phyloP scores from a whole-genome alignment of 805 yeast genomes.

The Ogataea wickerhamii region DNA sequence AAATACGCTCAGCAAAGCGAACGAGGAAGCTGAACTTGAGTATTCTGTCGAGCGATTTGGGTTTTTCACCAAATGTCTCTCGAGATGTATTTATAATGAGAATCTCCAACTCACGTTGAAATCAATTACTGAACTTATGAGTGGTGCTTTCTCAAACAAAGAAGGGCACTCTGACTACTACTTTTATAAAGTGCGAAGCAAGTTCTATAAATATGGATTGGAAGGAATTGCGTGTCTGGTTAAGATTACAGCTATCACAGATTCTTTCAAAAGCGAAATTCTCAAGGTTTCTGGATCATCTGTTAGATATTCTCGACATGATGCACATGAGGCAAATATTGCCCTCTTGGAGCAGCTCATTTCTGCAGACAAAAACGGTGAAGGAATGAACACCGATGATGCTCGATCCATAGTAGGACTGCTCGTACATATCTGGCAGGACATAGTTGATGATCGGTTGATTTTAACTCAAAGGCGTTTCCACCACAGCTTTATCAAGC shows the following conservation, averaged over 20 bases:
- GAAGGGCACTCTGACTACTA: conserved; percentile 25
- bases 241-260: conserved; percentile 9
- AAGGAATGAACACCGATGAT: conserved; percentile 13
- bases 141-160: conserved; percentile 16
- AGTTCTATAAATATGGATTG: conserved; percentile 32
- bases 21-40: conserved; percentile 19
- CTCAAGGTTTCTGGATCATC: background rate
- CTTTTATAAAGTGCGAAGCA: conserved; percentile 44
- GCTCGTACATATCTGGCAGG: conserved; percentile 52
- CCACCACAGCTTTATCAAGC: conserved; percentile 55
- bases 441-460: conserved; percentile 54
- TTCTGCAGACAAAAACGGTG: conserved; percentile 5
- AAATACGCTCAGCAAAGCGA: conserved; percentile 2
- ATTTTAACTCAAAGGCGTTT: conserved; percentile 61
- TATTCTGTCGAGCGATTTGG: conserved; percentile 23
- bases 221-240: conserved; percentile 12
- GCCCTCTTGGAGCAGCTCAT: conserved; percentile 9
- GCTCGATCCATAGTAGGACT: conserved; percentile 29
- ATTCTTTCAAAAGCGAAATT: background rate
- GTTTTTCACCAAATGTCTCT: conserved; percentile 24
- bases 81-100: conserved; percentile 25
- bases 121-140: conserved; percentile 21
- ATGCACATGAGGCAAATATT: conserved; percentile 19
- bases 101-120: conserved; percentile 17
- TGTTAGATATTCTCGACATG: conserved; percentile 16